Evolutionary conservation across 2,329 filamentous ascomycete species (phyloP).

Genomic region (Pseudogymnoascus sp.): DNA sequence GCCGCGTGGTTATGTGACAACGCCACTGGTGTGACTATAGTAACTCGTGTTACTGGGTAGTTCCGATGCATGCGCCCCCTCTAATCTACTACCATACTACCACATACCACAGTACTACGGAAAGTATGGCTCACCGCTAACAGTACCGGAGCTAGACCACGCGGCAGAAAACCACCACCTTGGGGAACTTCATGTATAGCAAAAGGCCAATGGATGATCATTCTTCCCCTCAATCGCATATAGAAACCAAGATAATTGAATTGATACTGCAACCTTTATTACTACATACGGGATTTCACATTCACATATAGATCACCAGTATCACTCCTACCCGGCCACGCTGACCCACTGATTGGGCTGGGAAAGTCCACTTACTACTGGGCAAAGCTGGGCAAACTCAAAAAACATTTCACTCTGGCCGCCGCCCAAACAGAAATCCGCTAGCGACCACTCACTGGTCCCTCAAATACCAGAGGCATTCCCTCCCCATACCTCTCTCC

Average conservation of each 20-base stretch:
- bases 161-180: background rate
- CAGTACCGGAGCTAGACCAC: background rate
- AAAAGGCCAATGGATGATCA: background rate
- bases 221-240: background rate
- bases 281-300: background rate
- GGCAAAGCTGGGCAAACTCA: background rate
- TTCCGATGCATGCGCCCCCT: background rate
- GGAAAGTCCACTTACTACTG: background rate
- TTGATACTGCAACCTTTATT: background rate
- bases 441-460: background rate
- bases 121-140: background rate
- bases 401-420: background rate
- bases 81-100: background rate
- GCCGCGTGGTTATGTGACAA: background rate
- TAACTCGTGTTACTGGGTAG: background rate
- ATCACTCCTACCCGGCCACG: background rate
- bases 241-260: background rate
- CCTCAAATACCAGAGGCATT: constrained; percentile 5
- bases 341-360: background rate
- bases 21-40: background rate
- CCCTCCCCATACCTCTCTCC: background rate
- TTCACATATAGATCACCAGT: background rate
- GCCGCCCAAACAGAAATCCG: background rate
- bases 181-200: background rate
- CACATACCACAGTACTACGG: background rate